Evolutionary conservation across 169 alveolate species (phyloP).

Genomic region (Plasmodium falciparum): DNA sequence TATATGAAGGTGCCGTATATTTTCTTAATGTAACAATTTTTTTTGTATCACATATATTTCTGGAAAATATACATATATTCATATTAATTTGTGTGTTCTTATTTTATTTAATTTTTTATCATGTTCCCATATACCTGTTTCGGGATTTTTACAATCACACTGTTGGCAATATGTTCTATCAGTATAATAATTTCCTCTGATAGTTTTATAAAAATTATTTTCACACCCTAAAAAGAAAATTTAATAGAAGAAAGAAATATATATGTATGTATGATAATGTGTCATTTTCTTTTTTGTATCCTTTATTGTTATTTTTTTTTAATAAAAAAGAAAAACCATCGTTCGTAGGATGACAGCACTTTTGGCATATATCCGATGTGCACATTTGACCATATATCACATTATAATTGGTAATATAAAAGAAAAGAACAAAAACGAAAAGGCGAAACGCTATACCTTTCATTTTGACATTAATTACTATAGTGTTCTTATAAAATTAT

Average conservation of each 20-base stretch:
- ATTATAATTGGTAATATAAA: background rate
- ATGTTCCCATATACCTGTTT: conserved; percentile 15
- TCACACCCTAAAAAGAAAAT: conserved; percentile 39
- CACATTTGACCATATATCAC: conserved; percentile 41
- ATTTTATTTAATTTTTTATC: too few species aligned
- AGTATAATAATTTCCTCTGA: conserved; percentile 39
- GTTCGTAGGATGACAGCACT: conserved; percentile 46
- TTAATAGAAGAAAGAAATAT: background rate
- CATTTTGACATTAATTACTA: too few species aligned
- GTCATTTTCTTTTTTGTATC: too few species aligned
- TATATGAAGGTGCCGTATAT: background rate
- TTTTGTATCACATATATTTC: background rate
- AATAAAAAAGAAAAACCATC: conserved; percentile 22
- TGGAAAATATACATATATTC: background rate
- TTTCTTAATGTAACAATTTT: background rate
- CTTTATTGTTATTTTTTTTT: too few species aligned
- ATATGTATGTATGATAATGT: too few species aligned
- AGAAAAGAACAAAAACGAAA: too few species aligned
- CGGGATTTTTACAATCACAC: conserved; percentile 58
- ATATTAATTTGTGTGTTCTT: background rate
- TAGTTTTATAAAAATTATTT: conserved; percentile 40
- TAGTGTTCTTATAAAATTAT: background rate
- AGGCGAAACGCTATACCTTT: too few species aligned
- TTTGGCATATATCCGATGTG: conserved; percentile 59
- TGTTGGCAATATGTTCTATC: conserved; percentile 48